Evolutionary conservation across 306 rosid species (phyloP), one percentile per base, ranked within the genome.

Genomic region (Dicorynia guianensis): DNA sequence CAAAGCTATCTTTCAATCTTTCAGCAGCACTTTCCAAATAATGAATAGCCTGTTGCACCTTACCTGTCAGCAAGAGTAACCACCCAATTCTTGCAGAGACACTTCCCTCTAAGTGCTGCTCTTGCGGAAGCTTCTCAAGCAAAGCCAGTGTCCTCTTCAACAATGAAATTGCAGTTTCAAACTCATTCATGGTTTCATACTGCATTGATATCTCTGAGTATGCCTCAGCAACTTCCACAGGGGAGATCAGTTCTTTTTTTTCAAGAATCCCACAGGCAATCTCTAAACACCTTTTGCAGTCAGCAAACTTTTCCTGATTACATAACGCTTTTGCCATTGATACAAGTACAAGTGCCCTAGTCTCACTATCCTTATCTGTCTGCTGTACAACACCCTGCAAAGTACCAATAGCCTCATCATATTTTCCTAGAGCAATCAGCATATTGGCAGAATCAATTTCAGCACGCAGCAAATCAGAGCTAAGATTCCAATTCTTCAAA

Each of bases 81-180:
- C 98, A 94, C 68, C 97, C 98, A 79, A 94, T 72, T 87, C 93
- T 88, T 36, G 97, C 98, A 54, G 93, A 90, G 50, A 91, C 88
- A 81, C 93, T 89, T 57, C 97, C 98, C 79, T 88, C 98, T 0
- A 93, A 87, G 65, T 91, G 97, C 81, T 94, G 96, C 84, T 94
- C 98, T 78, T 94, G 97, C 2, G 98, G 95, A 18, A 90, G 85
- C 82, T 80, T 94, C 90, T 91, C 97, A 42, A 91, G 89, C 89
- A 94, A 64, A 65, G 85, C 83, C 43, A 90, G 79, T 19, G 98
- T 63, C 74, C 86, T 88, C 84, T 91, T 91, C 76, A 91, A 80
- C 83, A 94, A 76, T 4, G 90, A 94, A 78, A 94, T 90, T 12
- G 96, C 94, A 71, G 83, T 90, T 86, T 94, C 97, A 77, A 91